These are phyloP conservation scores for Chalciporus sphaerocephalus DNA, from an alignment of 768 basidiomycete genomes.

Conservation along the genomic window DNA sequence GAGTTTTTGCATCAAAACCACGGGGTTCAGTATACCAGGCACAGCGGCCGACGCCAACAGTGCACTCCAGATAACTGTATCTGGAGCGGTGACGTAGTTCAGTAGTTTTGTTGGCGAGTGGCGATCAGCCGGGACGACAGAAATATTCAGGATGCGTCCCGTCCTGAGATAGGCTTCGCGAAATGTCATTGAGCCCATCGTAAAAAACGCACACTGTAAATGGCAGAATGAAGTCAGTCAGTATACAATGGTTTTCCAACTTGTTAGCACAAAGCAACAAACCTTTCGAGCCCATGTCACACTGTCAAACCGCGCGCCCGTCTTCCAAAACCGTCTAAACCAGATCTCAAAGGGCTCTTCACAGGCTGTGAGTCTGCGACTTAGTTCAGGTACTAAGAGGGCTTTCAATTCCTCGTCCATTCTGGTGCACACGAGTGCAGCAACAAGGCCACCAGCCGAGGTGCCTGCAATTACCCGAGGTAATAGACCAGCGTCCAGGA, in stretches of 20 bases:
- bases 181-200: conserved; percentile 91
- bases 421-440: conserved; percentile 74
- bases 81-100: conserved; percentile 95
- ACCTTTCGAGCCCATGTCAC: conserved; percentile 89
- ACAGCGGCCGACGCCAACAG: conserved; percentile 89
- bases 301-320: conserved; percentile 94
- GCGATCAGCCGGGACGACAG: conserved; percentile 84
- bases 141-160: conserved; percentile 89
- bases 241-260: neutral
- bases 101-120: conserved; percentile 97
- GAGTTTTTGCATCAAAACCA: conserved; percentile 91
- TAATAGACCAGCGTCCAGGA: conserved; percentile 79
- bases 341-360: conserved; percentile 72
- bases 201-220: conserved; percentile 80
- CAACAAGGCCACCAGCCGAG: conserved; percentile 83
- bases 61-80: conserved; percentile 80
- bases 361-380: conserved; percentile 76
- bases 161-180: conserved; percentile 91
- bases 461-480: conserved; percentile 95
- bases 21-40: conserved; percentile 92
- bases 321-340: conserved; percentile 70
- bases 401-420: conserved; percentile 82
- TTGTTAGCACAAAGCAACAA: conserved; percentile 4
- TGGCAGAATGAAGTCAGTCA: neutral
- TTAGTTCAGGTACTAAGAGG: conserved; percentile 78